These are phyloP conservation scores for Ganoderma sinense DNA, from an alignment of 1,284 basidiomycete species.

Conservation along the genomic window DNA sequence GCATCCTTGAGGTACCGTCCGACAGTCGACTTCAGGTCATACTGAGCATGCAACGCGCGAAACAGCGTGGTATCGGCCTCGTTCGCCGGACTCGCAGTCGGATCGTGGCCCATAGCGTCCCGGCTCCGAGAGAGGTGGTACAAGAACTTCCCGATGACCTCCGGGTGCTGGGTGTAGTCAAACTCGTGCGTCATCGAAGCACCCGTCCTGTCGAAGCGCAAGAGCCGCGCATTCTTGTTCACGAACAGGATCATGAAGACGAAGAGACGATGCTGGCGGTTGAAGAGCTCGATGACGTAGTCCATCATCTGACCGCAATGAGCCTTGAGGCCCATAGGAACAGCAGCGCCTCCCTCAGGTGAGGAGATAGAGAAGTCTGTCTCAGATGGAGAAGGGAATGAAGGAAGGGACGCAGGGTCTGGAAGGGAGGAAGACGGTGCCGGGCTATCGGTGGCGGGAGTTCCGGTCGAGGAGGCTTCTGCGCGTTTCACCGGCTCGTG, in stretches of 20 bases:
- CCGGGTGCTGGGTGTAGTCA: conserved; percentile 20
- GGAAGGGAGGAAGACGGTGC: too few relatives aligned
- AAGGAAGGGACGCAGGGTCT: too few relatives aligned
- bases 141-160: conserved; percentile 21
- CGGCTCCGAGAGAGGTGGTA: conserved; percentile 14
- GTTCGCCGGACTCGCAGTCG: neutral
- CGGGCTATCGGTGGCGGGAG: too few relatives aligned
- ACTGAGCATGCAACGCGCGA: neutral
- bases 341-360: neutral
- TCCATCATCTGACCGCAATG: neutral
- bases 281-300: neutral
- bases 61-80: neutral
- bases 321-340: neutral
- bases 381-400: too few relatives aligned
- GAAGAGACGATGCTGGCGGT: neutral
- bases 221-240: neutral
- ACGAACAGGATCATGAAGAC: neutral
- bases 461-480: too few relatives aligned
- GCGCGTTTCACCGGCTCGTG: neutral
- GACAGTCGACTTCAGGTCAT: neutral
- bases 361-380: too few relatives aligned
- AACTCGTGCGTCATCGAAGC: neutral
- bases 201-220: conserved; percentile 6
- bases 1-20: neutral
- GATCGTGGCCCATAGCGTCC: neutral